Evolutionary conservation across 441 rosid species (phyloP).

Genomic region (Syzygium malaccense): DNA sequence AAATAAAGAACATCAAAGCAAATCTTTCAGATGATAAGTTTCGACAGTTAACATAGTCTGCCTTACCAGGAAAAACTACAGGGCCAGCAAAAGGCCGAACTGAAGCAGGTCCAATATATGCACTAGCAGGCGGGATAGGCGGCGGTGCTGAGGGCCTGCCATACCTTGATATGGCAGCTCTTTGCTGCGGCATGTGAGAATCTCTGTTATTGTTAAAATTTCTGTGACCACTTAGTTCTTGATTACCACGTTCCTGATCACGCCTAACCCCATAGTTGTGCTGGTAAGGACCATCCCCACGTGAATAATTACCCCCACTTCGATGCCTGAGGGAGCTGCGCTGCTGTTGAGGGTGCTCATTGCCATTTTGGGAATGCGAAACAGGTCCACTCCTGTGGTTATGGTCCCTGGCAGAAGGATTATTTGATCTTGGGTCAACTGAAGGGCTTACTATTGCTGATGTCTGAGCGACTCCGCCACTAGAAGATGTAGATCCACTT

Average conservation of each 20-base stretch:
- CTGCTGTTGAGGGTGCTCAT: slow-evolving; percentile 41
- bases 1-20: slow-evolving; percentile 14
- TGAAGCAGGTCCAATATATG: slow-evolving; percentile 46
- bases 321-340: slow-evolving; percentile 44
- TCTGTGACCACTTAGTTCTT: slow-evolving; percentile 51
- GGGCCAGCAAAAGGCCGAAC: slow-evolving; percentile 44
- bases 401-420: slow-evolving; percentile 46
- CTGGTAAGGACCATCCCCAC: slow-evolving; percentile 55
- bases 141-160: slow-evolving; percentile 45
- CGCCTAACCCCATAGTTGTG: slow-evolving; percentile 53
- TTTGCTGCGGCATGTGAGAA: slow-evolving; percentile 49
- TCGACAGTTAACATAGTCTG: background rate
- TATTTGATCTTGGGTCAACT: slow-evolving; percentile 27
- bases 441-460: slow-evolving; percentile 22
- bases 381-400: slow-evolving; percentile 31
- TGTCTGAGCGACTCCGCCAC: slow-evolving; percentile 32
- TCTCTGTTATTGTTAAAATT: slow-evolving; percentile 55
- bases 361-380: slow-evolving; percentile 32
- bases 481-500: slow-evolving; percentile 26
- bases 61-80: slow-evolving; percentile 64
- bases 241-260: slow-evolving; percentile 68
- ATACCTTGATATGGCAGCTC: slow-evolving; percentile 44
- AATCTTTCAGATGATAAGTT: slow-evolving; percentile 1
- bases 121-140: slow-evolving; percentile 27
- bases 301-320: slow-evolving; percentile 42